These are phyloP conservation scores for Hypoxylon perforatum DNA, from an alignment of 495 filamentous ascomycete genomes.

Conservation along the genomic window DNA sequence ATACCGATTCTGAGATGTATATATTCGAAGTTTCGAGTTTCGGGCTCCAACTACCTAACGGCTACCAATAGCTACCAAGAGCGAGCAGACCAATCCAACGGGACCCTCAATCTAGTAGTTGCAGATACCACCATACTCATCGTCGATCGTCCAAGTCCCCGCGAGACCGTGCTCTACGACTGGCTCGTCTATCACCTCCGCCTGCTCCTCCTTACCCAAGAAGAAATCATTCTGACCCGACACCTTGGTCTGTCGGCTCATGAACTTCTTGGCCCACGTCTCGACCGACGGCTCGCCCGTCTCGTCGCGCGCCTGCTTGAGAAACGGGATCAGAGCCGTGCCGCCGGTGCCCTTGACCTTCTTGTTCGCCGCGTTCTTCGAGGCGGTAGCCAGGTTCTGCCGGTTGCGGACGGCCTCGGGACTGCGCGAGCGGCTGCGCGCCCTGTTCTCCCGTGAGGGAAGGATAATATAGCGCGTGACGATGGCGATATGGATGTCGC, in stretches of 20 bases:
- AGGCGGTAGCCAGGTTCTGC: constrained; percentile 74
- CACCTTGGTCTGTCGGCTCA: constrained; percentile 64
- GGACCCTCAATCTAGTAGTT: constrained; percentile 50
- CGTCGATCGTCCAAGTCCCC: constrained; percentile 86
- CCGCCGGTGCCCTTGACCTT: constrained; percentile 91
- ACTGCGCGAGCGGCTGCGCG: constrained; percentile 57
- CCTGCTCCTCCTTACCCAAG: constrained; percentile 67
- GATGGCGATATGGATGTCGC: constrained; percentile 95
- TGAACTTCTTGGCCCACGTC: constrained; percentile 79
- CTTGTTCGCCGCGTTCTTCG: constrained; percentile 60
- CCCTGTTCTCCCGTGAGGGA: constrained; percentile 63
- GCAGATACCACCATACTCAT: constrained; percentile 71
- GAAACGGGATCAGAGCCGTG: constrained; percentile 89
- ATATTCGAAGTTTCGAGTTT: too few species aligned
- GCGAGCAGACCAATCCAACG: too few species aligned
- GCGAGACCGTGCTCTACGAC: constrained; percentile 83
- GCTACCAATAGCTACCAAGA: too few species aligned
- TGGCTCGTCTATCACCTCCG: constrained; percentile 53
- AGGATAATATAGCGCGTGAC: constrained; percentile 96
- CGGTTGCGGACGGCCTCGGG: constrained; percentile 56
- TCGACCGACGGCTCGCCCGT: constrained; percentile 92
- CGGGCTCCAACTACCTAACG: too few species aligned
- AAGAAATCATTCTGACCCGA: constrained; percentile 64
- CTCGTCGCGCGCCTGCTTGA: constrained; percentile 95
- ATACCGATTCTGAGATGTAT: too few species aligned